These are phyloP conservation scores for Podila epicladia DNA, from an alignment of 192 early-diverging fungal species.

Conservation along the genomic window DNA sequence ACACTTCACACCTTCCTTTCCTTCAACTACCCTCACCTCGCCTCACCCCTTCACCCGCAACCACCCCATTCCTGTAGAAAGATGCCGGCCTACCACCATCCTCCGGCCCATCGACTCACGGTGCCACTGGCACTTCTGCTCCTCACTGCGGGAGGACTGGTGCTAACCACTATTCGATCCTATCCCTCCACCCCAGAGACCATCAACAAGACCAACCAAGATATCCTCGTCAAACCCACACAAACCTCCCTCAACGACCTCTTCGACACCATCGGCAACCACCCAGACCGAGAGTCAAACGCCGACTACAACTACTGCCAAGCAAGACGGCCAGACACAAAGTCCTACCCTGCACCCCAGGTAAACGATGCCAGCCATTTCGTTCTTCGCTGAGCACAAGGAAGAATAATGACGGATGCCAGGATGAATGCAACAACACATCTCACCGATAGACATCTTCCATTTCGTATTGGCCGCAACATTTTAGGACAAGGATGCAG, in stretches of 20 bases:
- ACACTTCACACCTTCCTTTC: neutral
- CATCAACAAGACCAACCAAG: neutral
- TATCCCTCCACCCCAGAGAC: neutral
- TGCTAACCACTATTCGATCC: slow-evolving; percentile 6
- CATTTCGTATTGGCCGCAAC: neutral
- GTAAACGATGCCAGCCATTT: neutral
- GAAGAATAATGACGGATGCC: neutral
- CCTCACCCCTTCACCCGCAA: neutral
- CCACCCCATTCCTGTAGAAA: neutral
- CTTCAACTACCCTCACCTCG: neutral
- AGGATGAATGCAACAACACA: neutral
- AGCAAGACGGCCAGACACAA: slow-evolving; percentile 11
- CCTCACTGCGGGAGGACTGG: slow-evolving; percentile 22
- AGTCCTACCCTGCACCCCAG: slow-evolving; percentile 32
- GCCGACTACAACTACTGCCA: slow-evolving; percentile 36
- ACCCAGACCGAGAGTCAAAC: neutral
- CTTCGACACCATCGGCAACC: slow-evolving; percentile 1
- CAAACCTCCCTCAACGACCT: slow-evolving; percentile 10
- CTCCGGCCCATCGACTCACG: slow-evolving; percentile 7
- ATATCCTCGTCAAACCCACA: neutral
- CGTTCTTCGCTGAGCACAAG: too few species aligned
- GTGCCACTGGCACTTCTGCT: slow-evolving; percentile 5
- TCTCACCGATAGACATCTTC: neutral
- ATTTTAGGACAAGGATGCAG: slow-evolving; percentile 18
- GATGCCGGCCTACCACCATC: neutral